Percentiles rank a stretch among this genome's conserved stretches.
These are phyloP conservation scores for Penicillium sp. DNA, from an alignment of 2,329 filamentous ascomycete genomes.

Conservation along the genomic window DNA sequence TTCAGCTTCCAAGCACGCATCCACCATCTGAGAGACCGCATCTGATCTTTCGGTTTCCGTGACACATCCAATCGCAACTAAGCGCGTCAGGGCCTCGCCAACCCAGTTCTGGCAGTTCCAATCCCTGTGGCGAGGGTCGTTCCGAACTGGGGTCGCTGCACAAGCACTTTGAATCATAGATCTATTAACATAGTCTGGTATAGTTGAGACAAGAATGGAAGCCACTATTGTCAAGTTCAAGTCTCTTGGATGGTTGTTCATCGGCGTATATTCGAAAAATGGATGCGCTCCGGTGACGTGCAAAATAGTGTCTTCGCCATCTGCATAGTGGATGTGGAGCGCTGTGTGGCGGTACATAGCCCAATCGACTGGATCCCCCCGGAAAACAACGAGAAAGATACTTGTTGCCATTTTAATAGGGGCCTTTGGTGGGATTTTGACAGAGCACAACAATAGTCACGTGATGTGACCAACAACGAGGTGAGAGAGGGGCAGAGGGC, in stretches of 20 bases:
- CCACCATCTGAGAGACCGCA: slow-evolving; percentile 29
- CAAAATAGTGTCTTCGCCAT: slow-evolving; percentile 19
- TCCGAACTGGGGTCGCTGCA: slow-evolving; percentile 22
- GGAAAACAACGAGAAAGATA: slow-evolving; percentile 28
- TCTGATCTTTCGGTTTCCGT: slow-evolving; percentile 14
- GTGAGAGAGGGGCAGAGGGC: neutral
- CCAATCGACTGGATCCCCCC: slow-evolving; percentile 31
- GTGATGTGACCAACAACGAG: neutral
- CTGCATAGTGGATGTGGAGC: slow-evolving; percentile 24
- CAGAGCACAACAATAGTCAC: neutral
- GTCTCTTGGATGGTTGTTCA: neutral
- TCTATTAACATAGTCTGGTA: slow-evolving; percentile 9
- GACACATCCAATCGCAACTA: slow-evolving; percentile 25
- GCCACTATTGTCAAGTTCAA: slow-evolving; percentile 11
- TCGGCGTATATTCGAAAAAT: slow-evolving; percentile 25
- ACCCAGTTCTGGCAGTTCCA: slow-evolving; percentile 39
- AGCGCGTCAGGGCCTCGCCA: slow-evolving; percentile 25
- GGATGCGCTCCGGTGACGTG: slow-evolving; percentile 29
- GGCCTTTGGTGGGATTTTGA: too few relatives aligned
- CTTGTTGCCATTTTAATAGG: slow-evolving; percentile 18
- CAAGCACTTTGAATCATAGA: slow-evolving; percentile 20
- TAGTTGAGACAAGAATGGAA: slow-evolving; percentile 18
- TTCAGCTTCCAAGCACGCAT: slow-evolving; percentile 28
- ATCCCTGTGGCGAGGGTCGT: slow-evolving; percentile 24
- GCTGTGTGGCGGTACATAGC: slow-evolving; percentile 33